A percentile compares a stretch with the other conserved stretches of the same genome.
Evolutionary conservation across 2,329 filamentous ascomycete genomes (phyloP).

Genomic region (Clonostachys sp.): DNA sequence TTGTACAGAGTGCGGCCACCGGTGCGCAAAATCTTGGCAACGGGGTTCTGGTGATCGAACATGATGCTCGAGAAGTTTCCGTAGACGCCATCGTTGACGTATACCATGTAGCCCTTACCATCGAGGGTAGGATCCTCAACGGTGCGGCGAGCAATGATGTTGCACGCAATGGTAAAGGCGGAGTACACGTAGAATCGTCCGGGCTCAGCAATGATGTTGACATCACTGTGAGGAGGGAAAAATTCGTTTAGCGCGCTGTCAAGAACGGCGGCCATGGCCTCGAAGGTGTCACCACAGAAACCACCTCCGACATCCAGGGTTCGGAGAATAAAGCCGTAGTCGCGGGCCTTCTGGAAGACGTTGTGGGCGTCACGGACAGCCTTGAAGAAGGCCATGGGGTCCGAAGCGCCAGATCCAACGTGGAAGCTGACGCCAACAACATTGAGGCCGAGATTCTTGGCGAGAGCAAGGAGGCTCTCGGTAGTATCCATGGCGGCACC

Average conservation of each 20-base stretch:
- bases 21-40: conserved; percentile 73
- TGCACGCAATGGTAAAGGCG: conserved; percentile 92
- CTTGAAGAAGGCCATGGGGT: conserved; percentile 86
- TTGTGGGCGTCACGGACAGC: conserved; percentile 83
- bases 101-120: conserved; percentile 85
- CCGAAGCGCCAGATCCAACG: conserved; percentile 91
- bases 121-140: conserved; percentile 66
- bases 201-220: conserved; percentile 91
- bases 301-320: conserved; percentile 93
- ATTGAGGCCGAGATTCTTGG: conserved; percentile 78
- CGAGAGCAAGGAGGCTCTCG: conserved; percentile 70
- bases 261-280: conserved; percentile 80
- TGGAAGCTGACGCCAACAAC: conserved; percentile 97
- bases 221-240: conserved; percentile 67
- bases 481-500: conserved; percentile 85
- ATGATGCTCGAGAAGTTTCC: conserved; percentile 99
- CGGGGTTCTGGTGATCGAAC: conserved; percentile 93
- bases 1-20: conserved; percentile 55
- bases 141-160: conserved; percentile 91
- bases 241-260: conserved; percentile 77
- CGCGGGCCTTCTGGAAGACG: conserved; percentile 81
- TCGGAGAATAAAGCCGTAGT: conserved; percentile 74
- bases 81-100: conserved; percentile 96
- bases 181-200: conserved; percentile 93
- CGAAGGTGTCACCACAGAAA: conserved; percentile 87